Conservation (phyloP, 1,139 yeast genomes). For the Scheffersomyces lignicola region DNA sequence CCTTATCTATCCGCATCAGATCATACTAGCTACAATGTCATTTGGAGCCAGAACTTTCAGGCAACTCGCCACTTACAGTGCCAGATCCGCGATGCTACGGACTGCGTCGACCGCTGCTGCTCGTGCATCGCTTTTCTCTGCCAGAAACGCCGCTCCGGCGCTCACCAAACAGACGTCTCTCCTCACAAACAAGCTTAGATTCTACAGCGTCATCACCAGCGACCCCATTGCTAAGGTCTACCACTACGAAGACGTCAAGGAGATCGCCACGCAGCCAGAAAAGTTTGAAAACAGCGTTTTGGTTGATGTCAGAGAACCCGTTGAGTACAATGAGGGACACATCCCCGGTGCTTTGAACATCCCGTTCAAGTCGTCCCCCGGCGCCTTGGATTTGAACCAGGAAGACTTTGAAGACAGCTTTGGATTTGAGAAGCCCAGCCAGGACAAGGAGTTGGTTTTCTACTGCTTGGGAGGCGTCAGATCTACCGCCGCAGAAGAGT, state of each 20-base stretch:
- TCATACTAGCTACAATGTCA: background rate
- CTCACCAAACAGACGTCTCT: no score
- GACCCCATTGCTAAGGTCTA: slow-evolving; percentile 51
- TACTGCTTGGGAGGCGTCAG: slow-evolving; percentile 94
- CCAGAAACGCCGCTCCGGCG: background rate
- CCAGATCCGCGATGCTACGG: background rate
- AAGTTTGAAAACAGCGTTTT: slow-evolving; percentile 48
- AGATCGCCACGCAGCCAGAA: slow-evolving; percentile 40
- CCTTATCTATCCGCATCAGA: no score
- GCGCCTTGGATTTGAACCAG: slow-evolving; percentile 78
- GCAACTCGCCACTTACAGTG: background rate
- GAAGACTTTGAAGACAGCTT: slow-evolving; percentile 81
- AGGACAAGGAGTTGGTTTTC: slow-evolving; percentile 74
- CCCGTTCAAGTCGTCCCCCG: slow-evolving; percentile 90
- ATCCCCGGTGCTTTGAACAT: slow-evolving; percentile 85
- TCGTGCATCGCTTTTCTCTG: background rate
- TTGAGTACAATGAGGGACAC: slow-evolving; percentile 67
- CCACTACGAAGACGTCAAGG: slow-evolving; percentile 57
- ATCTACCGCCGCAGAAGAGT: slow-evolving; percentile 86
- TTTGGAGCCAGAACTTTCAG: background rate
- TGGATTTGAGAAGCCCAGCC: slow-evolving; percentile 79
- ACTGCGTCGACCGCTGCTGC: background rate
- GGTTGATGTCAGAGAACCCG: slow-evolving; percentile 91
- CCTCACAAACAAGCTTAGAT: slow-evolving; percentile 13
- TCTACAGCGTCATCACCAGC: slow-evolving; percentile 30